Evolutionary conservation across 228 moss, liverwort and hornwort genomes (phyloP).

Genomic region (Sphagnum magellanicum): DNA sequence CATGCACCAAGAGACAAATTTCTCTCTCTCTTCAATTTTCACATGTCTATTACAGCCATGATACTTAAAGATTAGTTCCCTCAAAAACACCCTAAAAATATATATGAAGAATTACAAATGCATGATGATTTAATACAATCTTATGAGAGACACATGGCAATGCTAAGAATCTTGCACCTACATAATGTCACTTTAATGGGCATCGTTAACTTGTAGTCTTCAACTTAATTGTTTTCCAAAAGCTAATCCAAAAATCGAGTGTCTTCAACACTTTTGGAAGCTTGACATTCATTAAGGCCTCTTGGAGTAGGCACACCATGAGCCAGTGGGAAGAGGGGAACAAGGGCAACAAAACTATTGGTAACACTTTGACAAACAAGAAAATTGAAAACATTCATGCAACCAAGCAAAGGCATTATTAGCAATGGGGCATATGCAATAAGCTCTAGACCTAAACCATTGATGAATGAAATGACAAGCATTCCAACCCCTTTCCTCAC

Average conservation of each 20-base stretch:
- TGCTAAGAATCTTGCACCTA: too few relatives aligned
- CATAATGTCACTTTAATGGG: slow-evolving; percentile 72
- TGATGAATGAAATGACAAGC: slow-evolving; percentile 75
- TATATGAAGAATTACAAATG: too few relatives aligned
- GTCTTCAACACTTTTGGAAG: slow-evolving; percentile 68
- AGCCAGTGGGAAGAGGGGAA: slow-evolving; percentile 78
- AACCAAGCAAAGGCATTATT: slow-evolving; percentile 81
- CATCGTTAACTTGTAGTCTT: slow-evolving; percentile 75
- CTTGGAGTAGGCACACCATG: slow-evolving; percentile 75
- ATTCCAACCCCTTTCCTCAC: slow-evolving; percentile 87
- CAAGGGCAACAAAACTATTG: slow-evolving; percentile 87
- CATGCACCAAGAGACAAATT: too few relatives aligned
- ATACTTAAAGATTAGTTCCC: too few relatives aligned
- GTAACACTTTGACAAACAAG: slow-evolving; percentile 84
- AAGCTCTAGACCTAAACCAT: slow-evolving; percentile 74
- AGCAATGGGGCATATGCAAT: slow-evolving; percentile 81
- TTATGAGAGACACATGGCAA: too few relatives aligned
- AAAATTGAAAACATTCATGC: slow-evolving; percentile 81
- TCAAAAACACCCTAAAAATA: too few relatives aligned
- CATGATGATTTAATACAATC: too few relatives aligned
- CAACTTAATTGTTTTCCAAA: slow-evolving; percentile 82
- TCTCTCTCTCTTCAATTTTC: too few relatives aligned
- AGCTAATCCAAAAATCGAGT: slow-evolving; percentile 86
- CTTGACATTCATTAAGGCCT: slow-evolving; percentile 68
- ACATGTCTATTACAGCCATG: too few relatives aligned